phyloP scores from a whole-genome alignment of 2,329 filamentous ascomycete genomes.

The Aspergillus sp. region DNA sequence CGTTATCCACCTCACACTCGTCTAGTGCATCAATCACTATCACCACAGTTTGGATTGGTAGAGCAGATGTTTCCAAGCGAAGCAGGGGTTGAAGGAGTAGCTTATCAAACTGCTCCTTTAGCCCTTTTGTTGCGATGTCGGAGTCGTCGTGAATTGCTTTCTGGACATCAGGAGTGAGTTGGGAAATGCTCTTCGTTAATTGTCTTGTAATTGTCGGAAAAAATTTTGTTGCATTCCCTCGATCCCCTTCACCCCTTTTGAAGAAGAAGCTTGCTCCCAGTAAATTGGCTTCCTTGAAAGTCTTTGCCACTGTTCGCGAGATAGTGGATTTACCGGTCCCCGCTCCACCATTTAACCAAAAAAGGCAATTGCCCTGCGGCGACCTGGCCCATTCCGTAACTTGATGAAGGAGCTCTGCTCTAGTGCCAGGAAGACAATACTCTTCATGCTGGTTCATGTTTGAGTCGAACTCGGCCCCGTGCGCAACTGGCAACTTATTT shows the following conservation, averaged over 20 bases:
- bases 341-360: constrained; percentile 28
- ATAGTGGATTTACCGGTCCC: constrained; percentile 22
- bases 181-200: constrained; percentile 23
- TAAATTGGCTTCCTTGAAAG: constrained; percentile 7
- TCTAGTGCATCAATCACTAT: constrained; percentile 20
- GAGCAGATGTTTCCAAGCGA: not conserved
- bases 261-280: constrained; percentile 39
- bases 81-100: constrained; percentile 15
- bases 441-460: constrained; percentile 6
- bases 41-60: constrained; percentile 1
- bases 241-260: constrained; percentile 33
- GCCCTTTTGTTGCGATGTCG: constrained; percentile 12
- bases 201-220: constrained; percentile 26
- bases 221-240: constrained; percentile 24
- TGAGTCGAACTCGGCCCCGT: constrained; percentile 13
- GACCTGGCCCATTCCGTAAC: constrained; percentile 15
- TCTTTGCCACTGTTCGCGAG: constrained; percentile 20
- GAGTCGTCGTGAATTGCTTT: constrained; percentile 13
- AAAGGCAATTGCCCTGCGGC: constrained; percentile 13
- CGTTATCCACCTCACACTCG: constrained; percentile 12
- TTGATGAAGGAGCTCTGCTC: constrained; percentile 9
- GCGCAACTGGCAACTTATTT: constrained; percentile 6
- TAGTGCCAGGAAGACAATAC: constrained; percentile 15
- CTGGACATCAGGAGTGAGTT: constrained; percentile 11
- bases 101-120: constrained; percentile 18